A percentile compares a stretch with the other conserved stretches of the same genome.
Evolutionary conservation across 106 monocot species (phyloP).

Genomic region (Allium fistulosum): DNA sequence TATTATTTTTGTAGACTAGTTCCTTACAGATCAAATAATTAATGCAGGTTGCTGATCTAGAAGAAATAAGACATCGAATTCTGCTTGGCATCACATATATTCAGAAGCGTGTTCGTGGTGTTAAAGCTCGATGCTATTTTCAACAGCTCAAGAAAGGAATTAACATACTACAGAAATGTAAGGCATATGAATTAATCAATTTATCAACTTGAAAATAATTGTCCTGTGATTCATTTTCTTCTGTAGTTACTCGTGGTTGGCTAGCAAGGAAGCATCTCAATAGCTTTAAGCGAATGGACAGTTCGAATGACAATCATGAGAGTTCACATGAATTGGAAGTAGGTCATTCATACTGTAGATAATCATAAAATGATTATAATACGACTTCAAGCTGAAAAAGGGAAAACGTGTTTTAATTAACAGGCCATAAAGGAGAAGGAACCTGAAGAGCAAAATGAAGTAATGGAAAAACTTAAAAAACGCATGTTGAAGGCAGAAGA

Average conservation of each 20-base stretch:
- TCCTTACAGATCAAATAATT: no score
- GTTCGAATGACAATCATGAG: slow-evolving; percentile 3
- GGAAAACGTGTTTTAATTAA: background rate
- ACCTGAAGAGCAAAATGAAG: slow-evolving; percentile 16
- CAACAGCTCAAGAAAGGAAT: slow-evolving; percentile 46
- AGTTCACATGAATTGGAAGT: background rate
- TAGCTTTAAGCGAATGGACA: slow-evolving; percentile 11
- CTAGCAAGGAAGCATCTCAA: slow-evolving; percentile 45
- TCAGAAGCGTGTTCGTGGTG: slow-evolving; percentile 66
- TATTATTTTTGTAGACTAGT: background rate
- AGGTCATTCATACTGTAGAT: no score
- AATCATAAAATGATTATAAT: no score
- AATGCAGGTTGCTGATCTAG: slow-evolving; percentile 45
- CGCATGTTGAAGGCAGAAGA: slow-evolving; percentile 53
- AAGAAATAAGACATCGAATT: slow-evolving; percentile 38
- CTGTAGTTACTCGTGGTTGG: slow-evolving; percentile 58
- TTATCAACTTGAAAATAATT: background rate
- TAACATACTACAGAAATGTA: slow-evolving; percentile 73
- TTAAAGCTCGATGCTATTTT: slow-evolving; percentile 33
- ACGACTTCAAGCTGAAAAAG: background rate
- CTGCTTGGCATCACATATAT: slow-evolving; percentile 31
- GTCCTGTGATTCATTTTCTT: slow-evolving; percentile 3
- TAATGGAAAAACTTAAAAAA: slow-evolving; percentile 45
- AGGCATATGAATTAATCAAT: slow-evolving; percentile 4
- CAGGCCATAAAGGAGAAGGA: slow-evolving; percentile 21